A percentile compares a stretch with the other conserved stretches of the same genome.
These are phyloP conservation scores for Fusarium sp. DNA, from an alignment of 2,329 filamentous ascomycete species.

Conservation along the genomic window DNA sequence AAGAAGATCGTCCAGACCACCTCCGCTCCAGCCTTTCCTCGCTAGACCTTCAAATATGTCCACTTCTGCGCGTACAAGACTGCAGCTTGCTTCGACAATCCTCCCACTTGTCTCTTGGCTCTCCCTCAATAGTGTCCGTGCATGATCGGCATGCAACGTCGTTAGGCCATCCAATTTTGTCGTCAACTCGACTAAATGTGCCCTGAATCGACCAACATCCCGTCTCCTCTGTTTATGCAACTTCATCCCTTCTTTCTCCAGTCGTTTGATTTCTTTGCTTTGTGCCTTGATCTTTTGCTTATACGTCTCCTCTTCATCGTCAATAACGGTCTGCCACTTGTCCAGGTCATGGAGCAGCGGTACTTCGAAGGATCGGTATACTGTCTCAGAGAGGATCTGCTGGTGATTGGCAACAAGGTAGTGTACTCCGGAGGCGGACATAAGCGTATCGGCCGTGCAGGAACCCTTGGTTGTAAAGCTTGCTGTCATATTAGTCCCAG, in stretches of 20 bases:
- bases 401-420: slow-evolving; percentile 76
- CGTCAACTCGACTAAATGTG: slow-evolving; percentile 71
- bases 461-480: slow-evolving; percentile 59
- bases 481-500: slow-evolving; percentile 52
- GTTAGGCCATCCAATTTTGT: slow-evolving; percentile 70
- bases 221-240: slow-evolving; percentile 67
- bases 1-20: slow-evolving; percentile 71
- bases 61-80: slow-evolving; percentile 72
- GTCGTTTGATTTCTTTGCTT: slow-evolving; percentile 67
- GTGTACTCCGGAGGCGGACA: slow-evolving; percentile 71
- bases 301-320: slow-evolving; percentile 71
- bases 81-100: slow-evolving; percentile 72
- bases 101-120: slow-evolving; percentile 70
- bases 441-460: slow-evolving; percentile 70
- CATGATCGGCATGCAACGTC: slow-evolving; percentile 67
- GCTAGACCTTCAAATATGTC: slow-evolving; percentile 75
- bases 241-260: slow-evolving; percentile 72
- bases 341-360: slow-evolving; percentile 75
- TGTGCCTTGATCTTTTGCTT: slow-evolving; percentile 63
- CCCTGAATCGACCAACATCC: slow-evolving; percentile 69
- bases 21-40: slow-evolving; percentile 73
- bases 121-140: slow-evolving; percentile 67
- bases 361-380: slow-evolving; percentile 74
- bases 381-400: slow-evolving; percentile 74
- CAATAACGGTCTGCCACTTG: slow-evolving; percentile 69